Percentiles rank a stretch among this genome's conserved stretches.
Conservation (phyloP, 2,329 filamentous ascomycete genomes). For the Fusarium caatingaense region DNA sequence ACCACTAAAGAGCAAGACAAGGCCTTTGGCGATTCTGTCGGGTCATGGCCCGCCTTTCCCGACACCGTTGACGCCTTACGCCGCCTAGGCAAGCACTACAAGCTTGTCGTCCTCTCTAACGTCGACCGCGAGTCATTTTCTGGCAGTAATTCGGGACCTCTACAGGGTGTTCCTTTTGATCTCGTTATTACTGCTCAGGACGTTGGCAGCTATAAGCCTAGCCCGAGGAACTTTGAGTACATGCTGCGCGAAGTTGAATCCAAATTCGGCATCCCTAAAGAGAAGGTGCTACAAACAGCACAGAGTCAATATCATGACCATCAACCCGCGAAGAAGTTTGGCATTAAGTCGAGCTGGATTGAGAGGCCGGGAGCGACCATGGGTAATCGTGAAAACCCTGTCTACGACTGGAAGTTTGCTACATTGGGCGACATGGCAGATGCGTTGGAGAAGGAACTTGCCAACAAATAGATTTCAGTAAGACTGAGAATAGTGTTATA, state of each 20-base stretch:
- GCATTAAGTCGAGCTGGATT: conserved; percentile 72
- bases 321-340: conserved; percentile 68
- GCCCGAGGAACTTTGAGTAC: conserved; percentile 72
- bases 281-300: conserved; percentile 71
- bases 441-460: conserved; percentile 42
- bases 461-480: neutral
- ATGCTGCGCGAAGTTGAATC: conserved; percentile 66
- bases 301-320: conserved; percentile 79
- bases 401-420: conserved; percentile 67
- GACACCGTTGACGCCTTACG: conserved; percentile 68
- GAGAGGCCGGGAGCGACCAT: conserved; percentile 56
- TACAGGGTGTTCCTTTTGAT: conserved; percentile 66
- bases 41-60: conserved; percentile 67
- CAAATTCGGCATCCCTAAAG: conserved; percentile 66
- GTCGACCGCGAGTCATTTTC: conserved; percentile 65
- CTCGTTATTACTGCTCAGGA: conserved; percentile 76
- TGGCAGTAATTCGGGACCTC: conserved; percentile 55
- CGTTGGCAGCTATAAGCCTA: conserved; percentile 78
- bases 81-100: conserved; percentile 62
- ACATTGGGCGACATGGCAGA: conserved; percentile 71
- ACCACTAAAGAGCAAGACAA: conserved; percentile 53
- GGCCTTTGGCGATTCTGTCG: conserved; percentile 64
- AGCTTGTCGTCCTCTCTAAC: conserved; percentile 68
- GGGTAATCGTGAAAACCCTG: conserved; percentile 58
- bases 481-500: too few relatives aligned